Base-by-base conservation (phyloP, 176 grass and related monocot genomes). In the Avena eriantha region DNA sequence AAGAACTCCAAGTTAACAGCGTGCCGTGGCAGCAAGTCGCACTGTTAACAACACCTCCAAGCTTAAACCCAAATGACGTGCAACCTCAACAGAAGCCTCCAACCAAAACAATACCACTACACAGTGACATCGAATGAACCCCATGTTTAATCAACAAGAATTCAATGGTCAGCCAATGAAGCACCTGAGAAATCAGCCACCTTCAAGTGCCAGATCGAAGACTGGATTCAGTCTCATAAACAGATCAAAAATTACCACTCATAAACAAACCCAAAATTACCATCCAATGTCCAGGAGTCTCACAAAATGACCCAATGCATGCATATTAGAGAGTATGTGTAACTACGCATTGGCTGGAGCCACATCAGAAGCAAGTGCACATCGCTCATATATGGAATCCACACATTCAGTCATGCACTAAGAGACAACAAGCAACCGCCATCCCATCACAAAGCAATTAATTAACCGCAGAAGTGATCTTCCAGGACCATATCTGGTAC, bases 171-270 rank as follows among this genome's bases (percentile, higher is more conserved):
- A 15, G n/a, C 36, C 48, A 75, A 54, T 66, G 4, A 56, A 55
- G 31, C 43, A 50, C 51, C 81, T 80, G 46, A 80, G 41, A 67
- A 89, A 77, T 15, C 54, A 67, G 15, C n/a, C 76, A 49, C n/a
- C n/a, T 41, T 10, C 45, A 21, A 8, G 18, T 18, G 1, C 33
- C 17, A 65, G 22, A 59, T 45, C 36, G 11, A 80, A 85, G n/a
- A 84, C 39, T 48, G 31, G 26, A 57, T 41, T 46, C 24, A 43
- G 55, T 66, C 56, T 31, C 29, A 47, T 7, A 6, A 47, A 12
- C 18, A 18, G 19, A 47, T n/a, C 7, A 31, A 73, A 80, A 89
- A 46, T 14, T 69, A 67, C 4, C 46, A 73, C 56, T 31, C n/a
- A 47, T 10, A 6, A 35, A 12, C 18, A 18, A 14, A 47, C 31